Percentiles rank a stretch among this genome's conserved stretches.
Evolutionary conservation across 1,284 basidiomycete genomes (phyloP).

Genomic region (Rhodotorula sp.): DNA sequence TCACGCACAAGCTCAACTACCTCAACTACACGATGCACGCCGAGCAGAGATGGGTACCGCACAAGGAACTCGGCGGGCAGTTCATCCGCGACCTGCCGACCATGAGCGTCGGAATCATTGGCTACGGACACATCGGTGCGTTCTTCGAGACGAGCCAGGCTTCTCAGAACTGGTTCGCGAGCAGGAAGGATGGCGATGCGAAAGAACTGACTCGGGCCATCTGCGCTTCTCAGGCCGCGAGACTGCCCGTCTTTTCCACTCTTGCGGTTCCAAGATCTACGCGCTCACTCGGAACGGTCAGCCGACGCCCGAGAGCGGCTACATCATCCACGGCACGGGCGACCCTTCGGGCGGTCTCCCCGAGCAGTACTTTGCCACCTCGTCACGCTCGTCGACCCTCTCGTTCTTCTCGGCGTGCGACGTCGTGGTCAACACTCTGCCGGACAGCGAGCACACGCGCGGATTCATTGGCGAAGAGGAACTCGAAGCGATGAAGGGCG

Average conservation of each 20-base stretch:
- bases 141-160: no score
- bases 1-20: constrained; percentile 22
- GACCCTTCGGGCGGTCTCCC: constrained; percentile 38
- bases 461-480: constrained; percentile 14
- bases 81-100: constrained; percentile 25
- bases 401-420: constrained; percentile 37
- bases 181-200: no score
- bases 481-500: constrained; percentile 34
- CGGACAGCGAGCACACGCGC: constrained; percentile 13
- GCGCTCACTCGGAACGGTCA: constrained; percentile 23
- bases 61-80: constrained; percentile 20
- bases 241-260: constrained; percentile 21
- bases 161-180: no score
- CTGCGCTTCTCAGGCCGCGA: constrained; percentile 12
- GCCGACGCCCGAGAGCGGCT: constrained; percentile 16
- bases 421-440: constrained; percentile 42
- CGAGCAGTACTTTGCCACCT: constrained; percentile 24
- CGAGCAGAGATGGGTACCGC: constrained; percentile 25
- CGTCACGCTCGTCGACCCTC: neutral
- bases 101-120: constrained; percentile 31
- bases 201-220: no score
- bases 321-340: constrained; percentile 42
- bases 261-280: constrained; percentile 20
- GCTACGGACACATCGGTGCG: constrained; percentile 34
- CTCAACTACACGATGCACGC: constrained; percentile 1